Percentiles rank a stretch among this genome's conserved stretches.
phyloP scores from a whole-genome alignment of 2,329 filamentous ascomycete species.

The Aspergillus sp. region DNA sequence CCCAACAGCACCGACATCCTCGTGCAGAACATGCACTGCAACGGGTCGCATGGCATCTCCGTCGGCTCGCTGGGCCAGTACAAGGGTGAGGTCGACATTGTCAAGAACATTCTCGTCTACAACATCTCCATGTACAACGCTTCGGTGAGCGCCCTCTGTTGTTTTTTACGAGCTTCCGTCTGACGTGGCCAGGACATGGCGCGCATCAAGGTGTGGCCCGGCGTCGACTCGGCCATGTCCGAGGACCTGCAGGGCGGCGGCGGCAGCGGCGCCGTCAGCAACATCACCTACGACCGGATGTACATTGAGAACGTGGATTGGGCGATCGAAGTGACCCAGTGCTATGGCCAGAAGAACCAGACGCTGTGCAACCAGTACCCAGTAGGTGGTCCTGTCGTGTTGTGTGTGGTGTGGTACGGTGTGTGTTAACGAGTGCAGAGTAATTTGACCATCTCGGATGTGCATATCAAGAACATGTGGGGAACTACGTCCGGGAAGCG shows the following conservation, averaged over 20 bases:
- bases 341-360: slow-evolving; percentile 62
- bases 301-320: slow-evolving; percentile 62
- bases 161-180: slow-evolving; percentile 38
- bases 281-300: slow-evolving; percentile 67
- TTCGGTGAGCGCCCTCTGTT: slow-evolving; percentile 23
- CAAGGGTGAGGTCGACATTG: slow-evolving; percentile 61
- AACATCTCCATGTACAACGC: slow-evolving; percentile 61
- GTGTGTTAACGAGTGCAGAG: slow-evolving; percentile 18
- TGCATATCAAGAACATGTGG: slow-evolving; percentile 57
- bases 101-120: slow-evolving; percentile 66
- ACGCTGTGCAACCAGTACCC: slow-evolving; percentile 62
- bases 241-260: slow-evolving; percentile 66
- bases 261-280: slow-evolving; percentile 60
- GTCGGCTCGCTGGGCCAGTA: slow-evolving; percentile 73
- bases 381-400: slow-evolving; percentile 28
- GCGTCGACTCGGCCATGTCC: slow-evolving; percentile 53
- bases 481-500: slow-evolving; percentile 52
- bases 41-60: slow-evolving; percentile 69
- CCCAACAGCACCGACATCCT: slow-evolving; percentile 69
- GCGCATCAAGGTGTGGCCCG: slow-evolving; percentile 73
- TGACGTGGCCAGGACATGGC: slow-evolving; percentile 57
- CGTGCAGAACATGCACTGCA: slow-evolving; percentile 66
- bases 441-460: slow-evolving; percentile 54
- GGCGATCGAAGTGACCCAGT: slow-evolving; percentile 64
- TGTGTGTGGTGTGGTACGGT: not conserved